These are phyloP conservation scores for Gaeumannomyces sp. DNA, from an alignment of 2,329 filamentous ascomycete genomes.

Conservation along the genomic window DNA sequence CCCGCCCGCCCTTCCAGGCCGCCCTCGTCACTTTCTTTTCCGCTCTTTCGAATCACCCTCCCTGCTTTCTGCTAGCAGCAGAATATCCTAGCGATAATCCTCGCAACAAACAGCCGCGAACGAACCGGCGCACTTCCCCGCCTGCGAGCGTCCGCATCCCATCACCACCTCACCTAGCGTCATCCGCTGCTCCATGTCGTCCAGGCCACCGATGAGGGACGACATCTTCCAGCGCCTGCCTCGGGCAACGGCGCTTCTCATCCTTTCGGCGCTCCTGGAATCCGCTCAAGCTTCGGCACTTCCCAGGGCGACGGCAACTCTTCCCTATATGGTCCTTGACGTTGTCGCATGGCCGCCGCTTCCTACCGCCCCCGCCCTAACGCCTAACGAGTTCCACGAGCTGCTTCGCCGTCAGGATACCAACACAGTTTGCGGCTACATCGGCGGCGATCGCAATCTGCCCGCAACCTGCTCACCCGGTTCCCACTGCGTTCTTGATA, in stretches of 20 bases:
- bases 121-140: neutral
- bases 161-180: neutral
- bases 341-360: constrained; percentile 27
- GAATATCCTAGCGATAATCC: neutral
- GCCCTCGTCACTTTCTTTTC: neutral
- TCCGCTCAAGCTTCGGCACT: constrained; percentile 20
- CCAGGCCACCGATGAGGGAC: constrained; percentile 8
- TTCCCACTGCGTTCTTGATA: constrained; percentile 47
- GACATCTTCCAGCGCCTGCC: constrained; percentile 24
- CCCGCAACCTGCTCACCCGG: constrained; percentile 52
- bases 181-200: neutral
- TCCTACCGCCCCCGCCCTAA: constrained; percentile 35
- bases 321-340: constrained; percentile 24
- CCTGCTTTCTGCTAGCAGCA: neutral
- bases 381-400: constrained; percentile 27
- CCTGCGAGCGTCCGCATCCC: neutral
- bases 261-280: constrained; percentile 22
- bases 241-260: constrained; percentile 23
- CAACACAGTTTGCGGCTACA: constrained; percentile 53
- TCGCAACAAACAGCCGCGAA: neutral
- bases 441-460: constrained; percentile 43
- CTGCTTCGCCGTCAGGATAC: constrained; percentile 34
- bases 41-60: neutral
- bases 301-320: constrained; percentile 19
- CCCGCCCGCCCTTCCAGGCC: neutral